Percentiles rank a stretch among this genome's conserved stretches.
Conservation (phyloP, 1,284 basidiomycete genomes). For the Ganoderma resinaceum region DNA sequence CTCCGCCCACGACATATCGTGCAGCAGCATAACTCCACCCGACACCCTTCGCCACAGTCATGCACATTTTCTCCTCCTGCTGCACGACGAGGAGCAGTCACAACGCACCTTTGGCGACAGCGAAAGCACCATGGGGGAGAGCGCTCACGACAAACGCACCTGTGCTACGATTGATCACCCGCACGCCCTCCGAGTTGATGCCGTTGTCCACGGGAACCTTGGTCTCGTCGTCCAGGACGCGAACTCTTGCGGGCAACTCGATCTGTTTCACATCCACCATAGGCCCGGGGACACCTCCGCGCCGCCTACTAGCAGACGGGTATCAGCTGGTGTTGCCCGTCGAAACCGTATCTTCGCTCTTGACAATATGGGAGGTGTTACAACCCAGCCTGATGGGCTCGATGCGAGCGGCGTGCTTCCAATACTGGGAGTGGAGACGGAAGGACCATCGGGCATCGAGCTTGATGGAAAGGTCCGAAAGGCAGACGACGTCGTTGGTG, state of each 20-base stretch:
- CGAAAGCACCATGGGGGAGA: background rate
- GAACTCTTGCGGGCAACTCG: background rate
- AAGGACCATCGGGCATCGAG: background rate
- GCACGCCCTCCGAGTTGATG: background rate
- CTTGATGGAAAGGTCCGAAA: background rate
- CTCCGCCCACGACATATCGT: background rate
- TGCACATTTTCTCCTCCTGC: background rate
- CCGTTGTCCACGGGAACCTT: background rate
- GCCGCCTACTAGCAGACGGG: background rate
- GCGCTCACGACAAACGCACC: background rate
- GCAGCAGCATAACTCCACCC: background rate
- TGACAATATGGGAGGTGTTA: background rate
- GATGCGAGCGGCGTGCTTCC: background rate
- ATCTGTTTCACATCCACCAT: background rate
- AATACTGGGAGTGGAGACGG: background rate
- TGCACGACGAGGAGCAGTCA: background rate
- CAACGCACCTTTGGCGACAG: background rate
- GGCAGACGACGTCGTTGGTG: background rate
- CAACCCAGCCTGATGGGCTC: background rate
- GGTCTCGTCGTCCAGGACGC: background rate
- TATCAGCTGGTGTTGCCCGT: background rate
- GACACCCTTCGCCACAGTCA: slow-evolving; percentile 2
- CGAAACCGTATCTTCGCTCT: background rate
- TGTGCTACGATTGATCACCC: background rate
- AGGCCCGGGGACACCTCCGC: background rate